phyloP scores from a whole-genome alignment of 192 early-diverging fungal species.

The Mortierella hygrophila region DNA sequence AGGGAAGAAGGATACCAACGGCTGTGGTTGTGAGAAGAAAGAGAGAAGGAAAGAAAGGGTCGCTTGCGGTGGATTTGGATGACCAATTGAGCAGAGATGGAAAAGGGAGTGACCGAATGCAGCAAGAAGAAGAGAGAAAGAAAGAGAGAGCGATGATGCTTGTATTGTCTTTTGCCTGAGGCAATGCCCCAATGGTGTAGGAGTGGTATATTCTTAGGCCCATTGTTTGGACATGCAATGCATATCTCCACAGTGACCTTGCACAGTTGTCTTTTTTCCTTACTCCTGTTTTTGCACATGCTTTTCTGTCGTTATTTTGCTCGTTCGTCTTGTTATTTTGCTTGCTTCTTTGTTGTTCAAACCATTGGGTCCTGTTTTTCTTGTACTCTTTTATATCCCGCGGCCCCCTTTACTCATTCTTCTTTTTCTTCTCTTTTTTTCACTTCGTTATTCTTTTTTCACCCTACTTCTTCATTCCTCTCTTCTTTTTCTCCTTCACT shows the following conservation, averaged over 20 bases:
- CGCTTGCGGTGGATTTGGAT: background rate
- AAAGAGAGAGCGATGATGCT: background rate
- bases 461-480: background rate
- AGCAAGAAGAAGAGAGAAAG: background rate
- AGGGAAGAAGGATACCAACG: background rate
- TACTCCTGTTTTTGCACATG: background rate
- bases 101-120: background rate
- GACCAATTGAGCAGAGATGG: background rate
- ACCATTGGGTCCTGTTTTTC: too few relatives aligned
- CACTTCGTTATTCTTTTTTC: background rate
- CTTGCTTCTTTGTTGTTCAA: too few relatives aligned
- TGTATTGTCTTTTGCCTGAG: background rate
- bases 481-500: background rate
- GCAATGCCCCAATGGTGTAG: background rate
- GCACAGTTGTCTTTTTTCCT: background rate
- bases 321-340: background rate
- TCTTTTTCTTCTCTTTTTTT: background rate
- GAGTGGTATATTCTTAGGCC: background rate
- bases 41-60: background rate
- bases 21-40: background rate
- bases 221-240: too few relatives aligned
- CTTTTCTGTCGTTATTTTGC: background rate
- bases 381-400: too few relatives aligned
- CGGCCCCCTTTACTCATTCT: background rate
- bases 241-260: background rate